Percentiles rank a stretch among this genome's conserved stretches.
Evolutionary conservation across 2,329 filamentous ascomycete genomes (phyloP).

Genomic region (Diaporthe aspalathi): DNA sequence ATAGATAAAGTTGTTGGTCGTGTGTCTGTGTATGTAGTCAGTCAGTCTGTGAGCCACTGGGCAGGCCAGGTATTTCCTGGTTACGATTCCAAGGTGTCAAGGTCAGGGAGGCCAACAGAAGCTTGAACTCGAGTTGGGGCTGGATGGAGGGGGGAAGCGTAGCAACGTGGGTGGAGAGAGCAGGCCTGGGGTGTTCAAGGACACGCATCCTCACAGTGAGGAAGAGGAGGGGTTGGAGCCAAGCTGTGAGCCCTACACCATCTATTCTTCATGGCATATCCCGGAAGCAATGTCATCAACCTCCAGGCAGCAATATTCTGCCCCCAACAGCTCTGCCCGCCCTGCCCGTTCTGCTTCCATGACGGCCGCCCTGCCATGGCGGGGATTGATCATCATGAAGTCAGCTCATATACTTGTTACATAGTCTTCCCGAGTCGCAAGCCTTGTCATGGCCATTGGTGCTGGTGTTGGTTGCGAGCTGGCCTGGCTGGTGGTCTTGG

Average conservation of each 20-base stretch:
- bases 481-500: no score
- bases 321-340: not conserved
- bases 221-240: not conserved
- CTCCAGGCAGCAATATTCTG: conserved; percentile 21
- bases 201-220: no score
- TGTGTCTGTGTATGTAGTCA: not conserved
- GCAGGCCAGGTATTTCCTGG: conserved; percentile 19
- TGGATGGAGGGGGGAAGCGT: not conserved
- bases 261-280: no score
- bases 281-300: not conserved
- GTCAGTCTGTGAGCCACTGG: not conserved
- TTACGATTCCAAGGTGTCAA: conserved; percentile 15
- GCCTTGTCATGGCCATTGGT: not conserved
- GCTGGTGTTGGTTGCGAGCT: not conserved
- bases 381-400: not conserved
- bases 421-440: not conserved
- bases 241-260: no score
- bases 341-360: not conserved
- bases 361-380: not conserved
- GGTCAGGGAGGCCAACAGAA: conserved; percentile 23
- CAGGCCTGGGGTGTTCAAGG: not conserved
- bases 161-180: not conserved
- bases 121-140: conserved; percentile 18
- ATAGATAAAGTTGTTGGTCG: not conserved
- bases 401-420: not conserved